Base-by-base conservation (phyloP, 75 land plant genomes). In the Larix kaempferi region DNA sequence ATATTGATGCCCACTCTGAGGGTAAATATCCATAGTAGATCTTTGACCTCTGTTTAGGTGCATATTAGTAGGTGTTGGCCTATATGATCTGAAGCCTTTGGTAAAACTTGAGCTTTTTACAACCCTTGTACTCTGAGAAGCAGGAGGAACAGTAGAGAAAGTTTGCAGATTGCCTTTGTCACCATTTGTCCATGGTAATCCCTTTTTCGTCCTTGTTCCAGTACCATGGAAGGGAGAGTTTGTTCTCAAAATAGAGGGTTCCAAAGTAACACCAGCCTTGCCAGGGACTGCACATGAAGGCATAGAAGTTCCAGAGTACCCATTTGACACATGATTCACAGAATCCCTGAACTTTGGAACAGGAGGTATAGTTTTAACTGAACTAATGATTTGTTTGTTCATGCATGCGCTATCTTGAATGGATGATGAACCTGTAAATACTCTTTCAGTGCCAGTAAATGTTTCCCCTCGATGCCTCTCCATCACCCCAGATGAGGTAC, bases 201-300 rank as follows among this genome's bases (percentile, higher is more conserved):
- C 72, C 7, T 67, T 67, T 39, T 67, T 66, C 71, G 33, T 39
- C 41, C 33, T 39, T 39, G 1, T 66, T 19, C 5, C 7, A 66
- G 37, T 41, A 66, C 49, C 71, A 33, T 66, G 71, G 7, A 66
- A 66, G 37, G 71, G 71, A 66, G 19, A 35, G 33, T 66, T 37
- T 66, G 33, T 65, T 29, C 27, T 29, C 6, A 19, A 33, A 65
- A 16, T 13, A 29, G 69, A 35, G 0, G 21, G 27, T 65, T 65
- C 69, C 39, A 65, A 2, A 33, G 16, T 27, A 63, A 35, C 35
- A 65, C 27, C 39, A 15, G 21, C 69, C 27, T 65, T 66, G 41
- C 41, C 41, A 0, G 71, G 71, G 44, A 66, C 71, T 37, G 11
- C 33, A 19, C 71, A 66, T 33, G 71, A 66, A 66, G 71, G 37